Evolutionary conservation across 768 basidiomycete genomes (phyloP).

Genomic region (Trametes sanguinea): DNA sequence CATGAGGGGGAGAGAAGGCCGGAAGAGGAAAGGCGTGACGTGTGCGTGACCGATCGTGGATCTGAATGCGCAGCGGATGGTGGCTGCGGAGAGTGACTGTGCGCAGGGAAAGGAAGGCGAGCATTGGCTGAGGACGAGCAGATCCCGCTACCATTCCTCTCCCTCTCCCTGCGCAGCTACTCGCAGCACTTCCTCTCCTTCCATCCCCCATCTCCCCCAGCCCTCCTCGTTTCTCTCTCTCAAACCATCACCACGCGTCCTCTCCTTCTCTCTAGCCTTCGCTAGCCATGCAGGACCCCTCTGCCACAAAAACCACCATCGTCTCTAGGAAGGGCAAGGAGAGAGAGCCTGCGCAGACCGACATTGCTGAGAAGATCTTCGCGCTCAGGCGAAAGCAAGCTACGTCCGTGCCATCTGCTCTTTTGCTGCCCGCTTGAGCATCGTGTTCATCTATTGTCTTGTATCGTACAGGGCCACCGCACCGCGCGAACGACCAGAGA

Average conservation of each 20-base stretch:
- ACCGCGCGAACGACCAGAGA: slow-evolving; percentile 50
- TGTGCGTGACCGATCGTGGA: slow-evolving; percentile 25
- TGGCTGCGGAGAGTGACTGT: slow-evolving; percentile 26
- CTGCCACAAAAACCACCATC: slow-evolving; percentile 18
- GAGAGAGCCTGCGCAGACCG: slow-evolving; percentile 40
- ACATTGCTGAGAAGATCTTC: slow-evolving; percentile 64
- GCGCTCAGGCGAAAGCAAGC: slow-evolving; percentile 68
- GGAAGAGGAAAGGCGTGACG: slow-evolving; percentile 4
- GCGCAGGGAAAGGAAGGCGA: slow-evolving; percentile 2
- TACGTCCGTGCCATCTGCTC: slow-evolving; percentile 41
- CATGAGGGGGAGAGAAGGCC: background rate
- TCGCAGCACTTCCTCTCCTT: slow-evolving; percentile 22
- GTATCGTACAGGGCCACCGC: slow-evolving; percentile 43
- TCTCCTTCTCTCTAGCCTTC: slow-evolving; percentile 1
- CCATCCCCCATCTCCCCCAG: slow-evolving; percentile 1
- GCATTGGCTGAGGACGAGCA: background rate
- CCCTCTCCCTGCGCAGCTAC: slow-evolving; percentile 25
- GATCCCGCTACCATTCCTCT: slow-evolving; percentile 24
- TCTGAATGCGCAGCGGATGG: slow-evolving; percentile 24
- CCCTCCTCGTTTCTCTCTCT: slow-evolving; percentile 5
- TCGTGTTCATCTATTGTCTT: background rate
- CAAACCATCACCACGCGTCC: slow-evolving; percentile 1
- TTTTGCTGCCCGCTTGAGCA: background rate
- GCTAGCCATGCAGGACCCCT: slow-evolving; percentile 27
- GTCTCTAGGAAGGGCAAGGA: slow-evolving; percentile 37